Conservation (phyloP, 345 rosid species). For the Brassica nigra region DNA sequence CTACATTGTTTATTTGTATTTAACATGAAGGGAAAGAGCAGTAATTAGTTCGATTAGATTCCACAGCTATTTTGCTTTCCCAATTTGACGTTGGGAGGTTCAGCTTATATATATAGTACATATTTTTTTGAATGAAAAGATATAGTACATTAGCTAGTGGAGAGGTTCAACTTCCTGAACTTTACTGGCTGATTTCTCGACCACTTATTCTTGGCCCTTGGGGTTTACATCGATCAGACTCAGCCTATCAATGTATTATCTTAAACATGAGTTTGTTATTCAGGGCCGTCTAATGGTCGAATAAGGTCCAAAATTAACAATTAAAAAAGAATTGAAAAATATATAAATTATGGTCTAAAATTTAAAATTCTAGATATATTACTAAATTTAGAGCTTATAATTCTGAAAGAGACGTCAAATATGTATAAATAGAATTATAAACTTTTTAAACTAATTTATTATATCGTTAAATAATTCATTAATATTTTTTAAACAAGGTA, state of each 20-base stretch:
- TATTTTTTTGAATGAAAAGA: too few relatives aligned
- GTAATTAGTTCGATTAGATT: background rate
- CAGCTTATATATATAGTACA: background rate
- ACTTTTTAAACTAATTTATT: too few relatives aligned
- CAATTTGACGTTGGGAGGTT: background rate
- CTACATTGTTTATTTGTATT: background rate
- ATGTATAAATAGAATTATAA: too few relatives aligned
- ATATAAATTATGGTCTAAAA: too few relatives aligned
- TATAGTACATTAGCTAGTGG: slow-evolving; percentile 49
- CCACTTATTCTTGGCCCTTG: slow-evolving; percentile 74
- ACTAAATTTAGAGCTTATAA: too few relatives aligned
- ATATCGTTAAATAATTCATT: too few relatives aligned
- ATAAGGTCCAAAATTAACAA: too few relatives aligned
- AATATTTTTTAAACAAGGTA: too few relatives aligned
- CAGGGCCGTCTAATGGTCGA: too few relatives aligned
- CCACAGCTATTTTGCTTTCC: background rate
- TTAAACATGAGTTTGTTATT: slow-evolving; percentile 41
- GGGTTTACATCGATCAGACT: slow-evolving; percentile 57
- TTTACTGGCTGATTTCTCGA: slow-evolving; percentile 61
- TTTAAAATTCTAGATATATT: too few relatives aligned
- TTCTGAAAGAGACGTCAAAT: too few relatives aligned
- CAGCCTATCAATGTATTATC: slow-evolving; percentile 33
- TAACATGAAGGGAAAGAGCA: background rate
- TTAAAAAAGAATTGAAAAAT: too few relatives aligned
- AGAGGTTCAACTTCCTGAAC: slow-evolving; percentile 58